phyloP scores from a whole-genome alignment of 140 eudicot species.

The Oenanthe javanica region DNA sequence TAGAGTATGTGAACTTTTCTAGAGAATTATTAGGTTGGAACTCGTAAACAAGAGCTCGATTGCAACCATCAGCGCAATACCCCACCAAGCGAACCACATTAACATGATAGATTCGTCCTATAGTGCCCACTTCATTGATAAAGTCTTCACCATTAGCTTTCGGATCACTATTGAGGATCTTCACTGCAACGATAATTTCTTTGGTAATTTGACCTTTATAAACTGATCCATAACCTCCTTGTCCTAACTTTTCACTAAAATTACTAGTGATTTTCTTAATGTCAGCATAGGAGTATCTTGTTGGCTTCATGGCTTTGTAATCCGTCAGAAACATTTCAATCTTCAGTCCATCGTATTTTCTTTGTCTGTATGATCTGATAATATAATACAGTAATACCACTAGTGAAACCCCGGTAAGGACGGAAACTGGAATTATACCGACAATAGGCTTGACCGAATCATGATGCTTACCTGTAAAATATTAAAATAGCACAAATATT shows the following conservation, averaged over 20 bases:
- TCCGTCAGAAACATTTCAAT: not conserved
- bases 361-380: not conserved
- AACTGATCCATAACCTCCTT: not conserved
- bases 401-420: not conserved
- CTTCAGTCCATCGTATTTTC: not conserved
- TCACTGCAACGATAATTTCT: not conserved
- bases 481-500: no score
- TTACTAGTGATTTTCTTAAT: not conserved
- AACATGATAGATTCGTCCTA: not conserved
- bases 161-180: not conserved
- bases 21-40: constrained; percentile 3
- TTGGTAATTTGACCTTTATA: not conserved
- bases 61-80: not conserved
- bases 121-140: constrained; percentile 4
- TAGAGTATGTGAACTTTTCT: not conserved
- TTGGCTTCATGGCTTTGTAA: not conserved
- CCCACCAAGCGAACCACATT: constrained; percentile 6
- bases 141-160: not conserved
- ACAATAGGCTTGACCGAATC: not conserved
- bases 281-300: not conserved
- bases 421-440: not conserved
- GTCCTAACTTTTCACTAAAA: not conserved
- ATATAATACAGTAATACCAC: not conserved
- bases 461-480: not conserved
- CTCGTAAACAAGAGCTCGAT: constrained; percentile 8